A percentile compares a stretch with the other conserved stretches of the same genome.
Conservation (phyloP, 2,329 filamentous ascomycete species). For the Fusarium sp. region DNA sequence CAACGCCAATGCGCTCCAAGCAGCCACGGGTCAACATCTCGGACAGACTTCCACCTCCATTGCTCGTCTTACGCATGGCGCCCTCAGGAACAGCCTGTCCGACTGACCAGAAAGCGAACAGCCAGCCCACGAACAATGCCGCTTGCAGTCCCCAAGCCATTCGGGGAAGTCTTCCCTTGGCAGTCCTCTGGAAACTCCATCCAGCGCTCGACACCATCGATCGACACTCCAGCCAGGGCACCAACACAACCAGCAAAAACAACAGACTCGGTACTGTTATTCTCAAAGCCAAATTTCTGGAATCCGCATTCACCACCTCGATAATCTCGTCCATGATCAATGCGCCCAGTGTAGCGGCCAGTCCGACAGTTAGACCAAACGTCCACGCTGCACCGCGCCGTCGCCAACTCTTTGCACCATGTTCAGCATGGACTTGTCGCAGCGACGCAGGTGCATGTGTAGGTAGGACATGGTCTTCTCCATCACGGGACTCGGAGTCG, state of each 20-base stretch:
- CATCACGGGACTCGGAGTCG: slow-evolving; percentile 64
- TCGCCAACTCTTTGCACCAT: slow-evolving; percentile 66
- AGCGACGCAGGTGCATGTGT: slow-evolving; percentile 73
- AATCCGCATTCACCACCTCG: slow-evolving; percentile 77
- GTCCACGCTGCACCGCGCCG: slow-evolving; percentile 71
- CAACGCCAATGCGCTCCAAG: slow-evolving; percentile 81
- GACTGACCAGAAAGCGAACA: slow-evolving; percentile 83
- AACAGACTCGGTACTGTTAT: slow-evolving; percentile 80
- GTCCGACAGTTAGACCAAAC: slow-evolving; percentile 82
- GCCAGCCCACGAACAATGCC: slow-evolving; percentile 76
- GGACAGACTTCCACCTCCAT: slow-evolving; percentile 52
- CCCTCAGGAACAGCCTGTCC: slow-evolving; percentile 72
- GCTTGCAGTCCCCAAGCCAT: slow-evolving; percentile 76
- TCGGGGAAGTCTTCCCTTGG: slow-evolving; percentile 69
- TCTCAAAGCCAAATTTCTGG: slow-evolving; percentile 77
- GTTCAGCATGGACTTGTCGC: slow-evolving; percentile 71
- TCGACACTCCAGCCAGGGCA: slow-evolving; percentile 85
- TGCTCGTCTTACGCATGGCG: slow-evolving; percentile 46
- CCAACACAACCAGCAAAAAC: slow-evolving; percentile 79
- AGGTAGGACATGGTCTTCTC: slow-evolving; percentile 73
- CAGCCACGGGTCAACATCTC: slow-evolving; percentile 66
- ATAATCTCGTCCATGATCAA: slow-evolving; percentile 88
- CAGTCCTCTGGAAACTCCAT: slow-evolving; percentile 72
- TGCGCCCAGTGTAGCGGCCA: slow-evolving; percentile 83
- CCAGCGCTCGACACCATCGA: slow-evolving; percentile 71